Conservation (phyloP, 495 filamentous ascomycete species). For the Aspergillus panamensis region DNA sequence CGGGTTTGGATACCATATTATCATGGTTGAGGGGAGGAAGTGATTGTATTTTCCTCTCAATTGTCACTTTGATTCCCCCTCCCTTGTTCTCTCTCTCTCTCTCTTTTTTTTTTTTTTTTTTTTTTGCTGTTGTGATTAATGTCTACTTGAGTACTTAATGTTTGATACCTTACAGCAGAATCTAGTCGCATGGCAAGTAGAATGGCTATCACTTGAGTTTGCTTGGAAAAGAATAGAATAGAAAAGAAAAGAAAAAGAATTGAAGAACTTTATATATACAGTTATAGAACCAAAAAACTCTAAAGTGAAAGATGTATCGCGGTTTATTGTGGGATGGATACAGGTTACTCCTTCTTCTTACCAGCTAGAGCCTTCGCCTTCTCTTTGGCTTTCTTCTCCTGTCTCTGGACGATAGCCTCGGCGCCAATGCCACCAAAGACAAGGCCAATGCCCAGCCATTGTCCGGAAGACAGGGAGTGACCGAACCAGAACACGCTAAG, state of each 20-base stretch:
- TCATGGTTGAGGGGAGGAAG: conserved; percentile 80
- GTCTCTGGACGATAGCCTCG: conserved; percentile 75
- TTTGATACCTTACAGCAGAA: conserved; percentile 6
- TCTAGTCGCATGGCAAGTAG: background rate
- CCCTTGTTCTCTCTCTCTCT: background rate
- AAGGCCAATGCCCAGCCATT: conserved; percentile 86
- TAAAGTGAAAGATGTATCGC: conserved; percentile 4
- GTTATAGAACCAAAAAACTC: background rate
- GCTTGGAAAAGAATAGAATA: background rate
- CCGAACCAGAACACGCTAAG: conserved; percentile 93
- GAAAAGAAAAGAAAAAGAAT: background rate
- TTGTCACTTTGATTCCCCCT: no score
- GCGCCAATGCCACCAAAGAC: conserved; percentile 95
- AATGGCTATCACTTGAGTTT: background rate
- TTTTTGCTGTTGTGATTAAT: background rate
- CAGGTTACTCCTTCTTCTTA: conserved; percentile 35
- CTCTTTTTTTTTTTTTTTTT: background rate
- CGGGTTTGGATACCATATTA: conserved; percentile 84
- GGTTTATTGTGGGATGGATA: background rate
- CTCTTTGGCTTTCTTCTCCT: conserved; percentile 83
- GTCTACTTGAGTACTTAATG: background rate
- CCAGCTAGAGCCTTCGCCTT: conserved; percentile 50
- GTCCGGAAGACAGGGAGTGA: conserved; percentile 75
- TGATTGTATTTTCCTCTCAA: no score
- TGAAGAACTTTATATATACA: conserved; percentile 18